Percentiles rank a stretch among this genome's conserved stretches.
phyloP scores from a whole-genome alignment of 441 rosid genomes.

The Pelargonium cotyledonis region DNA sequence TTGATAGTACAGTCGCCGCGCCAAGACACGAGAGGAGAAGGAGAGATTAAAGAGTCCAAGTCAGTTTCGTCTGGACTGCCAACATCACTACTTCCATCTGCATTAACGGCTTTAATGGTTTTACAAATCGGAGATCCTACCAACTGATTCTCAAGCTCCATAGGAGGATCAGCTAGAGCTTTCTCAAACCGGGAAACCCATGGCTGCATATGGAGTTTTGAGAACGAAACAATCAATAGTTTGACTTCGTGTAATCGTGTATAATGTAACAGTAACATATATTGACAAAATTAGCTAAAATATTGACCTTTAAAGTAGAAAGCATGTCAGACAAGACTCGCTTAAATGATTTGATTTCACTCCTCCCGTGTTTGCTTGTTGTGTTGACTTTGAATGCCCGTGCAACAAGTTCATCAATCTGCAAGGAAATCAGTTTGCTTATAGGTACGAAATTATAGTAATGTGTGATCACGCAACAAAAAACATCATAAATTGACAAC shows the following conservation, averaged over 20 bases:
- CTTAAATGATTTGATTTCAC: slow-evolving; percentile 53
- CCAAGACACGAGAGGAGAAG: slow-evolving; percentile 91
- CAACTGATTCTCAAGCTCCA: slow-evolving; percentile 23
- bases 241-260: neutral
- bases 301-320: slow-evolving; percentile 59
- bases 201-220: slow-evolving; percentile 58
- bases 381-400: slow-evolving; percentile 46
- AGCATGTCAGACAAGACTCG: slow-evolving; percentile 50
- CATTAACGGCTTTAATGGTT: slow-evolving; percentile 22
- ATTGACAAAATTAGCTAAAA: neutral
- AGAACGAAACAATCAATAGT: slow-evolving; percentile 12
- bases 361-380: slow-evolving; percentile 35
- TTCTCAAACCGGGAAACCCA: slow-evolving; percentile 67
- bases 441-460: neutral
- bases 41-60: slow-evolving; percentile 59
- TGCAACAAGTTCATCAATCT: slow-evolving; percentile 82
- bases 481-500: neutral
- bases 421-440: slow-evolving; percentile 15
- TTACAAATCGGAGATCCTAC: slow-evolving; percentile 23
- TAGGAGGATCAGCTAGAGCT: slow-evolving; percentile 26
- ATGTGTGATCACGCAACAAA: slow-evolving; percentile 11
- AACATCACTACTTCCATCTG: slow-evolving; percentile 32
- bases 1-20: slow-evolving; percentile 52
- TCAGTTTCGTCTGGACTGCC: slow-evolving; percentile 56
- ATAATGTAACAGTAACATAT: neutral